These are phyloP conservation scores for Suillus sp. DNA, from an alignment of 768 basidiomycete genomes.

Conservation along the genomic window DNA sequence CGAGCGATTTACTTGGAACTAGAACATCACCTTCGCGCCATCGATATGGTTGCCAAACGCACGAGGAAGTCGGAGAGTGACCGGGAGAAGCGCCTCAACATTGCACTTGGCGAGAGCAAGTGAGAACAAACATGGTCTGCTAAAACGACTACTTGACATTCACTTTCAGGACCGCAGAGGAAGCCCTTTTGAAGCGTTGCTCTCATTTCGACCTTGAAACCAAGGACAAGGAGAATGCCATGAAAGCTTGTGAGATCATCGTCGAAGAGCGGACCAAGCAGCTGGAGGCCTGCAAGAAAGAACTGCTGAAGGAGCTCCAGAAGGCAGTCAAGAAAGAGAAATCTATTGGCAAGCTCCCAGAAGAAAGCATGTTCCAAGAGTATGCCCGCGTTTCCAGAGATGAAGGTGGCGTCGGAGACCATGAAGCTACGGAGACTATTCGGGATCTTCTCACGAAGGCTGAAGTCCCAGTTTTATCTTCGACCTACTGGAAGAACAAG, in stretches of 20 bases:
- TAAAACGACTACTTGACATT: constrained; percentile 1
- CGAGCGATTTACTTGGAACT: constrained; percentile 93
- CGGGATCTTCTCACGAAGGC: constrained; percentile 62
- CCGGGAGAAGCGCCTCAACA: constrained; percentile 82
- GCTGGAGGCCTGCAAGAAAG: constrained; percentile 74
- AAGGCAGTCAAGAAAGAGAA: constrained; percentile 71
- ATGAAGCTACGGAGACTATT: constrained; percentile 69
- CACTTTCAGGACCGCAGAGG: constrained; percentile 72
- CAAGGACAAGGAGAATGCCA: constrained; percentile 70
- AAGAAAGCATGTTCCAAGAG: constrained; percentile 81
- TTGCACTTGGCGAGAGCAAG: constrained; percentile 89
- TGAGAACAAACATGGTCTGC: constrained; percentile 32
- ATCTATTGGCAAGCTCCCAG: constrained; percentile 57
- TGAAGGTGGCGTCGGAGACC: constrained; percentile 74
- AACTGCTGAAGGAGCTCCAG: constrained; percentile 67
- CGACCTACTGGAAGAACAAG: constrained; percentile 40
- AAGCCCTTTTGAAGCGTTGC: constrained; percentile 92
- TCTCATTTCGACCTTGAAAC: constrained; percentile 91
- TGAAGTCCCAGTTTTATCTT: constrained; percentile 42
- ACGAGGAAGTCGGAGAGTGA: constrained; percentile 77
- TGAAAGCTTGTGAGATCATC: constrained; percentile 92
- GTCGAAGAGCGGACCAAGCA: constrained; percentile 80
- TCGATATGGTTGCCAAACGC: constrained; percentile 77
- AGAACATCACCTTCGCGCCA: constrained; percentile 87
- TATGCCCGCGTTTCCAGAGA: constrained; percentile 69